Evolutionary conservation across 495 filamentous ascomycete genomes (phyloP).

Genomic region (Xylaria intraflava): DNA sequence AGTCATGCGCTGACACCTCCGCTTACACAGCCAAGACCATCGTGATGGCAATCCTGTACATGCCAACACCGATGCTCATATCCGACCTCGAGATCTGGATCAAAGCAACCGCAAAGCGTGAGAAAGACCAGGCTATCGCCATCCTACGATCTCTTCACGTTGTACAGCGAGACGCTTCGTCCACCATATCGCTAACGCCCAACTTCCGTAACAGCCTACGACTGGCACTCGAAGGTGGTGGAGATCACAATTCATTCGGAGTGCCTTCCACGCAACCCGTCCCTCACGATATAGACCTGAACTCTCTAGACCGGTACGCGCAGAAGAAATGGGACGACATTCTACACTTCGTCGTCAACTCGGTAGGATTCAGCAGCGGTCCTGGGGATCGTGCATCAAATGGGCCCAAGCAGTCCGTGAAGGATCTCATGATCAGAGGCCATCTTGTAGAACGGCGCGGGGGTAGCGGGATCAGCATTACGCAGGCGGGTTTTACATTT

Average conservation of each 20-base stretch:
- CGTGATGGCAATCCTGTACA: slow-evolving; percentile 89
- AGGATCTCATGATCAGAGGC: slow-evolving; percentile 68
- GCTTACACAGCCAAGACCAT: slow-evolving; percentile 71
- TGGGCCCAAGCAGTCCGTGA: slow-evolving; percentile 70
- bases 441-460: slow-evolving; percentile 64
- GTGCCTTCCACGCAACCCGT: slow-evolving; percentile 62
- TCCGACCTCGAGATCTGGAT: slow-evolving; percentile 81
- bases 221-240: slow-evolving; percentile 78
- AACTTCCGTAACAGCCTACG: slow-evolving; percentile 72
- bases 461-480: slow-evolving; percentile 58
- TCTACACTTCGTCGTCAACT: slow-evolving; percentile 81
- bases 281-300: slow-evolving; percentile 51
- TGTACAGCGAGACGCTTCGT: slow-evolving; percentile 53
- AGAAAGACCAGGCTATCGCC: slow-evolving; percentile 74
- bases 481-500: slow-evolving; percentile 87
- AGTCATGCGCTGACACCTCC: not conserved
- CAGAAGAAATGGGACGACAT: slow-evolving; percentile 91
- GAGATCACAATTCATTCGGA: slow-evolving; percentile 80
- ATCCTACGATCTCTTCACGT: slow-evolving; percentile 81
- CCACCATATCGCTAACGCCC: slow-evolving; percentile 62
- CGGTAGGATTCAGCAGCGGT: slow-evolving; percentile 36
- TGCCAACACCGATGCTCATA: slow-evolving; percentile 65
- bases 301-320: slow-evolving; percentile 79
- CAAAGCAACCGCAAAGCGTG: slow-evolving; percentile 60
- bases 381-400: slow-evolving; percentile 20